Evolutionary conservation across 202 grass and related monocot genomes (phyloP).

Genomic region (Miscanthus sacchariflorus): DNA sequence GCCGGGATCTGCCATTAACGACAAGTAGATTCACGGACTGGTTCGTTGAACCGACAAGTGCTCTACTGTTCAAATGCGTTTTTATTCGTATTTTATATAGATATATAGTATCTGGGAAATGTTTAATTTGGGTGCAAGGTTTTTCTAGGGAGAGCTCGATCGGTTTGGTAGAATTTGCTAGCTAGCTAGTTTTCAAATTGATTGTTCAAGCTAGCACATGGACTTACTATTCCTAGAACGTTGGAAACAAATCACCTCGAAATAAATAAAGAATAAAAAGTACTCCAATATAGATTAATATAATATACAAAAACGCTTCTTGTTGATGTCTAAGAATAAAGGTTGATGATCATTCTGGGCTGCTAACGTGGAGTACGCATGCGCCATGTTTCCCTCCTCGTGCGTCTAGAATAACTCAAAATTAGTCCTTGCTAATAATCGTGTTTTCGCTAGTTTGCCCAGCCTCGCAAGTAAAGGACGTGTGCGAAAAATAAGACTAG

Average conservation of each 20-base stretch:
- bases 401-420: neutral
- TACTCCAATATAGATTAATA: neutral
- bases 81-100: neutral
- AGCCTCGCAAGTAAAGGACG: conserved; percentile 48
- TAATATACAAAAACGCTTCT: neutral
- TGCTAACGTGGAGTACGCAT: neutral
- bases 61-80: neutral
- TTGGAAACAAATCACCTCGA: neutral
- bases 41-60: neutral
- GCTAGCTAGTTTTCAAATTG: neutral
- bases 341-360: neutral
- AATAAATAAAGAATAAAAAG: neutral
- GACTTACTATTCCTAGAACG: neutral
- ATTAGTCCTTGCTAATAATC: conserved; percentile 2
- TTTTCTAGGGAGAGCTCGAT: neutral
- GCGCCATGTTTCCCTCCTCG: neutral
- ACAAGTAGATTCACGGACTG: neutral
- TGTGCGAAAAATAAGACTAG: neutral
- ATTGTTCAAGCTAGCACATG: neutral
- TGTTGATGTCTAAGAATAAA: neutral
- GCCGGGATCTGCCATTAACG: neutral
- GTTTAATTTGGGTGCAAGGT: neutral
- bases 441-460: neutral
- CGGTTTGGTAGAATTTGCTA: neutral
- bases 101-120: neutral